Evolutionary conservation across 169 alveolate species (phyloP), one percentile per base, ranked within the genome.

Genomic region (Plasmodium reichenowi): DNA sequence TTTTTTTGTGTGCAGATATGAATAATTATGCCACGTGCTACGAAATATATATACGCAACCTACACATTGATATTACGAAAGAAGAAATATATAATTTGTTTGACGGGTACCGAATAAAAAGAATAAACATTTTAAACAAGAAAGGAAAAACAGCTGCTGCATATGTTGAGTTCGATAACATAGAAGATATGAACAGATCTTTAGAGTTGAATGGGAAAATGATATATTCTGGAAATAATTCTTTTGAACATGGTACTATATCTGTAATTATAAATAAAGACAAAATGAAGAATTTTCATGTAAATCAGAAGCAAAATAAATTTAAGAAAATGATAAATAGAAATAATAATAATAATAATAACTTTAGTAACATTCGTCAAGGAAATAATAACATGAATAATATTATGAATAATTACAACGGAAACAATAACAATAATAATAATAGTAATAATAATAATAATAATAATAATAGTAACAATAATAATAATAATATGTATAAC

Each of bases 101-200:
- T 29, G 80, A 80, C 22, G 90, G 90, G 2, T 80, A 80, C n/a
- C 90, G 80, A 26, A 80, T 80, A 68, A 80, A 32, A n/a, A 80
- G 80, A 59, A 72, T 80, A 7, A 80, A 67, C 29, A 67, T 80
- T 10, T 80, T 80, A 50, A 80, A 80, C 76, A 80, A 48, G 45
- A 80, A 80, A 12, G 90, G 80, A 0, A 80, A 80, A 52, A 80
- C 80, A 1, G 78, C 90, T 10, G 90, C 90, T 6, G 90, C 90
- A 3, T 80, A 80, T 62, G 80, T 80, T 9, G 90, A 80, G 29
- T 80, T 80, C 50, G 90, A 80, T 58, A 80, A 67, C 38, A 63
- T 67, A 48, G 90, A 80, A 32, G 90, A 80, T 67, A 80, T 80
- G 90, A 80, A 67, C 80, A 66, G 80, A 26, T 80, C 90, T 24